Base-by-base conservation (phyloP, 768 basidiomycete genomes). In the Rhodotorula taiwanensis region DNA sequence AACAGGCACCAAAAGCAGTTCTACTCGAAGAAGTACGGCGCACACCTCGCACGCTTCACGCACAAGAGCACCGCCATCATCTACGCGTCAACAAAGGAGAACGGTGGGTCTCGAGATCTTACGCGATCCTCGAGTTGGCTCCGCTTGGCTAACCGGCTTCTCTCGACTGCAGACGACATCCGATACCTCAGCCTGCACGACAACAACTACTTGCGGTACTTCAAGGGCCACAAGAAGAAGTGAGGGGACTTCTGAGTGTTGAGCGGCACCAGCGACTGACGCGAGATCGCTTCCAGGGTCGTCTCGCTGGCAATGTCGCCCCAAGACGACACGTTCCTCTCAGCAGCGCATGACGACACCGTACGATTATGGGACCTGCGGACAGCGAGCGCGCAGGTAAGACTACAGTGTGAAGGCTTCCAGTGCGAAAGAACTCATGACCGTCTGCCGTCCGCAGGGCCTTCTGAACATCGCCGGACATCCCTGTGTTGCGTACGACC, bases 281-380 rank as follows among this genome's bases (percentile, higher is more conserved):
- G 49, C 52, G 36, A 39, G 36, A 9, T 9, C 36, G 36, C 16
- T 25, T 14, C 8, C 27, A 30, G 85, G 60, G 95, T 99, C 5
- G 81, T 88, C 39, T 94, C 93, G 0, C 79, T 99, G 16, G 87
- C 93, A 74, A 84, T 98, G 60, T 90, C 88, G 1, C 95, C 95
- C 1, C 81, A 87, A 2, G 89, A 97, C 72, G 93, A 98, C 72
- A 87, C 87, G 1, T 98, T 99, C 79, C 86, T 99, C 81, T 95
- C 94, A 16, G 88, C 85, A 4, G 89, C 93, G 0, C 79, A 89
- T 74, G 95, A 99, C 79, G 89, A 86, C 72, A 97, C 92, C 2
- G 93, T 98, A 25, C 84, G 94, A 31, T 77, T 98, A 23, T 99
- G 95, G 95, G 95, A 99, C 76, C 81, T 97, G 44, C 85, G 93